Base-by-base conservation (phyloP, 768 basidiomycete genomes). In the Stropharia rugosoannulata region DNA sequence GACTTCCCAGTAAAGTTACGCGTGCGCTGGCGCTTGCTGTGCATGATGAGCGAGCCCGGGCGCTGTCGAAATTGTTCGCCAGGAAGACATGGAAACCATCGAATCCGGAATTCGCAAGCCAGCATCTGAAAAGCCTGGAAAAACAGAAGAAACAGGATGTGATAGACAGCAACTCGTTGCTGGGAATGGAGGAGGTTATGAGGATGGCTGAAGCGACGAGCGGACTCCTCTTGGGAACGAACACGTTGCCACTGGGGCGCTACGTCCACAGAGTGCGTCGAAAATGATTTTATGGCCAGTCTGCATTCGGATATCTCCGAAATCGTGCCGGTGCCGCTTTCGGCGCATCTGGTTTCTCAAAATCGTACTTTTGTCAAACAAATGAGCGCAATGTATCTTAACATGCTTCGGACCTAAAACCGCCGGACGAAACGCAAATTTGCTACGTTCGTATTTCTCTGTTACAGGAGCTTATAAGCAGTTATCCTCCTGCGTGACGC, bases 1-100 rank as follows among this genome's bases (percentile, higher is more conserved):
- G 89, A 12, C 69, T 87, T 12, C 68, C 87, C 10, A 85, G 89
- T 64, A 72, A 71, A 54, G 61, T 84, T 5, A 83, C 85, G 5
- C 78, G 78, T 15, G 89, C 89, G 61, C 68, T 87, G 11, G 68
- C 69, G 9, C 65, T 74, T 18, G 59, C 82, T 48, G 60, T 73
- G 29, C 73, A 64, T 51, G 60, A 62, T 37, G 68, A 76, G 68
- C 76, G 68, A 59, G 53, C 59, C 38, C 68, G 63, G 29, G 42
- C 77, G 59, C 35, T 63, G 40, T 19, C 53, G 27, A 54, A 63
- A 52, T 61, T 54, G 58, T 62, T 22, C 59, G 45, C 59, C 49
- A 22, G 22, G 29, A 18, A 8, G 52, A 58, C 39, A 42, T 60
- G 60, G 60, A 56, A 64, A 48, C 70, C 76, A 42, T 46, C 35